Evolutionary conservation across 331 rosid genomes (phyloP).

Genomic region (Saraca asoca): DNA sequence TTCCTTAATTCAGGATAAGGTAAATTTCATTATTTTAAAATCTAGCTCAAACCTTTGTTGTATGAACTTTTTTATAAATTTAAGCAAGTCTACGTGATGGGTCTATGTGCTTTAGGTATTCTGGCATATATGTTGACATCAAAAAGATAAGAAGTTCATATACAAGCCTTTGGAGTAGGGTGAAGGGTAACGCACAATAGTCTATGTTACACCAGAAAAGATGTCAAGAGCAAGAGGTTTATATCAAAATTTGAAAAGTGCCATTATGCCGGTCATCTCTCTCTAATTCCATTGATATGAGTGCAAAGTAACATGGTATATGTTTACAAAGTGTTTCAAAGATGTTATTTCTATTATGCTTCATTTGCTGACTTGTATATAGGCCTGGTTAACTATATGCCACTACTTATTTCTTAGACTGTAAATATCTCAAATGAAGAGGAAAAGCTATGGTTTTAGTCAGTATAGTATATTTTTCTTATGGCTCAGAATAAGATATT

Average conservation of each 20-base stretch:
- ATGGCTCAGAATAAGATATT: constrained; percentile 6
- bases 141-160: constrained; percentile 73
- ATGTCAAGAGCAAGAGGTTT: constrained; percentile 97
- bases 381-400: constrained; percentile 14
- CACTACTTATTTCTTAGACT: constrained; percentile 6
- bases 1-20: constrained; percentile 96
- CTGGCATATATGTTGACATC: constrained; percentile 83
- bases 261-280: constrained; percentile 80
- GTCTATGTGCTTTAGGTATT: constrained; percentile 84
- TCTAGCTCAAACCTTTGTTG: neutral
- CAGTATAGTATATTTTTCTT: neutral
- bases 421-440: constrained; percentile 18
- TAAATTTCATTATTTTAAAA: constrained; percentile 38
- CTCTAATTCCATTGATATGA: constrained; percentile 87
- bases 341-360: constrained; percentile 22
- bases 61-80: constrained; percentile 8
- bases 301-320: constrained; percentile 34
- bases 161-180: constrained; percentile 89
- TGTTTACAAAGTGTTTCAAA: constrained; percentile 7
- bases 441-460: neutral
- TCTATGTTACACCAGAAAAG: constrained; percentile 95
- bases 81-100: constrained; percentile 50
- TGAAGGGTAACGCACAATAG: constrained; percentile 72
- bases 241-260: constrained; percentile 98
- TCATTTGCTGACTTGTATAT: constrained; percentile 26